Percentiles rank a stretch among this genome's conserved stretches.
Conservation (phyloP, 768 basidiomycete species). For the Boletus pseudopeckii region DNA sequence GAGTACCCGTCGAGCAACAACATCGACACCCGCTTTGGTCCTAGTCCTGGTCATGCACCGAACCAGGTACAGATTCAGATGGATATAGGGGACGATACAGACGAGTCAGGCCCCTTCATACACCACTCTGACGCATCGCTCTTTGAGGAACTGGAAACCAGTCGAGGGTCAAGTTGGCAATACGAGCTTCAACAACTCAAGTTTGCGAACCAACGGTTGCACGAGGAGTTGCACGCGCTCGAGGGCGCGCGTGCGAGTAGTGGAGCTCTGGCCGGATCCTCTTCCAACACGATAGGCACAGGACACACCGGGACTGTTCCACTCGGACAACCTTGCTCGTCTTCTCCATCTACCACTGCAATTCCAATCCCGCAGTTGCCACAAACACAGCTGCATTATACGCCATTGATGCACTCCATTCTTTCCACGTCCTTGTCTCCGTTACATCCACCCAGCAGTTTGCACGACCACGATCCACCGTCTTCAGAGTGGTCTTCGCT, state of each 20-base stretch:
- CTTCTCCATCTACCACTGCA: background rate
- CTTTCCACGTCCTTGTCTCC: slow-evolving; percentile 2
- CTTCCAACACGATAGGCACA: background rate
- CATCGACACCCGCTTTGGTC: background rate
- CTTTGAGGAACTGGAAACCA: slow-evolving; percentile 69
- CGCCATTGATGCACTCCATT: slow-evolving; percentile 2
- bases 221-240: slow-evolving; percentile 51
- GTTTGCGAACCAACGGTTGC: slow-evolving; percentile 62
- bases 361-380: background rate
- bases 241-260: slow-evolving; percentile 25
- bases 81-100: background rate
- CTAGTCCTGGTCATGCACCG: background rate
- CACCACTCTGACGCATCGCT: slow-evolving; percentile 39
- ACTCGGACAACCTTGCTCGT: background rate
- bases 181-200: slow-evolving; percentile 86
- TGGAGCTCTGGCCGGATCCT: background rate
- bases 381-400: slow-evolving; percentile 2
- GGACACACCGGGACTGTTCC: background rate
- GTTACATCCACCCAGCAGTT: slow-evolving; percentile 1
- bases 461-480: slow-evolving; percentile 21
- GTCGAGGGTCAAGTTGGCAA: slow-evolving; percentile 82
- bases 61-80: background rate
- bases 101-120: slow-evolving; percentile 2
- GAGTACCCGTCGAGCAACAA: background rate
- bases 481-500: slow-evolving; percentile 29